These are phyloP conservation scores for Ceratobasidium sp. DNA, from an alignment of 1,284 basidiomycete species.

Conservation along the genomic window DNA sequence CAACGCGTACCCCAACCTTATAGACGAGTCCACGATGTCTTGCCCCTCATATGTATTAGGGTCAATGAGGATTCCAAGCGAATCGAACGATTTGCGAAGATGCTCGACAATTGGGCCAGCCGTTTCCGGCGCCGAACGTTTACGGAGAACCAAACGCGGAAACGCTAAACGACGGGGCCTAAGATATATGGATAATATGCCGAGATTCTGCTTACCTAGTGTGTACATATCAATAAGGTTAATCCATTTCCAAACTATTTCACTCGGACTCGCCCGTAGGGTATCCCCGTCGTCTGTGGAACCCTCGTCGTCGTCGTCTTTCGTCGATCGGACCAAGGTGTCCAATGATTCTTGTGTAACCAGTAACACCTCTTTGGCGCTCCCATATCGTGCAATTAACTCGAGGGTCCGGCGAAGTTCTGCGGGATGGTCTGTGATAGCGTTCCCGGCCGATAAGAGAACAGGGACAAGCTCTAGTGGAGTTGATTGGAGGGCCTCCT, in stretches of 20 bases:
- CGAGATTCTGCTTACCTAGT: background rate
- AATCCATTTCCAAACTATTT: constrained; percentile 23
- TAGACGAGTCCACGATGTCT: constrained; percentile 7
- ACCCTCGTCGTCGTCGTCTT: background rate
- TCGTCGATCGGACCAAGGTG: background rate
- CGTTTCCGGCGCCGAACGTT: constrained; percentile 36
- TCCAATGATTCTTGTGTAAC: constrained; percentile 34
- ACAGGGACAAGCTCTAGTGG: constrained; percentile 32
- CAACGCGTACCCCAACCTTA: background rate
- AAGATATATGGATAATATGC: background rate
- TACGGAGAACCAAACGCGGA: constrained; percentile 29
- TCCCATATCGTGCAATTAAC: constrained; percentile 24
- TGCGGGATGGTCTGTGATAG: background rate
- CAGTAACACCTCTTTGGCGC: constrained; percentile 30
- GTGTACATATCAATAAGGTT: constrained; percentile 26
- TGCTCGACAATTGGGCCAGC: constrained; percentile 25
- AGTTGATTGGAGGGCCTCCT: constrained; percentile 22
- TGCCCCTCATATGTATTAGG: background rate
- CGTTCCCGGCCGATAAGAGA: background rate
- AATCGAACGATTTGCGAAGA: constrained; percentile 15
- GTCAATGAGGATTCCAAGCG: background rate
- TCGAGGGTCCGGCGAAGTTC: constrained; percentile 1
- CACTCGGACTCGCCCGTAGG: background rate
- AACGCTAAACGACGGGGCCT: constrained; percentile 1
- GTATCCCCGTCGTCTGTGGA: background rate